Evolutionary conservation across 768 basidiomycete species (phyloP), one percentile per base, ranked within the genome.

Genomic region (Boletales sp.): DNA sequence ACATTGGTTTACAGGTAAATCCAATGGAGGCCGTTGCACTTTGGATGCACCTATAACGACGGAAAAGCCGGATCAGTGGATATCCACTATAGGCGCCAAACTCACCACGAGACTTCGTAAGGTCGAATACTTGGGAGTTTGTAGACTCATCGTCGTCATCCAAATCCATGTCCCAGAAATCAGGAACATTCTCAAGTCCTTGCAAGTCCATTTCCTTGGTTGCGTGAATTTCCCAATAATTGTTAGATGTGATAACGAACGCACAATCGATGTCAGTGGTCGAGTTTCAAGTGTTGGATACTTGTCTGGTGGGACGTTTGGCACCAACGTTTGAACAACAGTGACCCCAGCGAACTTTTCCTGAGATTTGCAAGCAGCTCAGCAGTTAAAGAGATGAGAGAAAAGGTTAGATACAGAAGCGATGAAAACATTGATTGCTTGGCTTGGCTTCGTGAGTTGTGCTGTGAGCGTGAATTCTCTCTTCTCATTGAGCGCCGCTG

Each of bases 201-300:
- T 74, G 77, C 14, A 90, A 58, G 41, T 86, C 84, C 60, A 75
- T 70, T 54, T 86, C 84, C 89, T 90, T 54, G 45, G 4, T 32
- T 13, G 25, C 15, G 17, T 70, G 10, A 55, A 34, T 35, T 9
- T 46, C 38, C 41, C 17, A 8, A 11, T 35, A 44, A 34, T 18
- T 14, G 12, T 13, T 5, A 38, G 14, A 33, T 39, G 17, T n/a
- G 15, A 40, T 14, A 42, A 14, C 6, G 14, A 19, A 58, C 72
- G 41, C 62, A 87, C 87, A 56, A 79, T 59, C 2, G 80, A 72
- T 31, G 76, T 79, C 51, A 76, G 68, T n/a, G 90, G 89, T 17
- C 86, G 80, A 15, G 90, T 92, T 57, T 86, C 72, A 49, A 75
- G 61, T n/a, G 77, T 80, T 4, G 87, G 90, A 66, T 81, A 93